Evolutionary conservation across 2,329 filamentous ascomycete species (phyloP).

Genomic region (Colletotrichum navitas): DNA sequence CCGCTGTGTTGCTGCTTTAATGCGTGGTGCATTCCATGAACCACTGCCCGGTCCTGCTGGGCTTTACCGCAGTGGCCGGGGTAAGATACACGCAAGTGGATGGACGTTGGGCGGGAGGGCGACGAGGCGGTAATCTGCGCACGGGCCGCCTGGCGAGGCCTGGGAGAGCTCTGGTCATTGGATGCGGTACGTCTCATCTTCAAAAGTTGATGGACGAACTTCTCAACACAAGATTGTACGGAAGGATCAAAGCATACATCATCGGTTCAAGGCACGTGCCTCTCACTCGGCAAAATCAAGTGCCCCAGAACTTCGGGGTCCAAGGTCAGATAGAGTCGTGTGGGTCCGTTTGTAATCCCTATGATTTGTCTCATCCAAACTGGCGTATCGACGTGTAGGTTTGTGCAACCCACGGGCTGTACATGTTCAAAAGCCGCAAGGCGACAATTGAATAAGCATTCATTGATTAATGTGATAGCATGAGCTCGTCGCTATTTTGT

Average conservation of each 20-base stretch:
- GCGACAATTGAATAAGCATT: background rate
- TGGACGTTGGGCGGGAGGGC: conserved; percentile 4
- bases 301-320: background rate
- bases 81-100: conserved; percentile 17
- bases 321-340: background rate
- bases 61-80: conserved; percentile 13
- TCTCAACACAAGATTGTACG: background rate
- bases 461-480: background rate
- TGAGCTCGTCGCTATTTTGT: no score
- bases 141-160: conserved; percentile 7
- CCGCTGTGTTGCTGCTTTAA: conserved; percentile 42
- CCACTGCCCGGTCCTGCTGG: conserved; percentile 2
- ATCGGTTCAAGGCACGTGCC: background rate
- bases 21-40: conserved; percentile 18
- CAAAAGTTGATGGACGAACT: background rate
- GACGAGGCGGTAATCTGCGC: conserved; percentile 35
- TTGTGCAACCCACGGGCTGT: background rate
- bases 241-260: background rate
- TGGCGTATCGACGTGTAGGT: background rate
- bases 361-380: no score
- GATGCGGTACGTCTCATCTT: no score
- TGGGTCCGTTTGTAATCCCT: background rate
- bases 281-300: background rate
- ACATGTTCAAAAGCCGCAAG: background rate
- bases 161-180: background rate